Evolutionary conservation across 768 basidiomycete genomes (phyloP), one percentile per base, ranked within the genome.

Genomic region (Porphyrellus cyaneotinctus): DNA sequence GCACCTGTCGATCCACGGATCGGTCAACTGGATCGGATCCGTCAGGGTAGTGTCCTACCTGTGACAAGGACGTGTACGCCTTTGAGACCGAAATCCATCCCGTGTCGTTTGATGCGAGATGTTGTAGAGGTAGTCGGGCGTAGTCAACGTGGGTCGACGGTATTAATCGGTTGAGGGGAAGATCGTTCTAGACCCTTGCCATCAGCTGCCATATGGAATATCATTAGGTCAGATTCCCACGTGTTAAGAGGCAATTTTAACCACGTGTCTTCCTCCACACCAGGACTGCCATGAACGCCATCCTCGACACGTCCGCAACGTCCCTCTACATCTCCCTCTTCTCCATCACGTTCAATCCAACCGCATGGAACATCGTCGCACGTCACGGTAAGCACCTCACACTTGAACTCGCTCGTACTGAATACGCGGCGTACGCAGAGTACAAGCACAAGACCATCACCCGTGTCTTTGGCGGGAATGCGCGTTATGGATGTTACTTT

Each of bases 361-460:
- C 85, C 1, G 93, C 87, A 53, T 99, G 95, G 95, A 99, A 99
- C 70, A 83, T 93, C 56, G 83, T 95, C 26, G 95, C 95, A 23
- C 85, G 84, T 51, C 92, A 95, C 73, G 93, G 93, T 93, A 38
- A n/a, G 26, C 13, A 23, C 12, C 1, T 15, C 26, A 5, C 9
- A 4, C 5, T 28, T 28, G 26, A 5, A 9, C 26, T 28, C 26
- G 9, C 9, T 5, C 26, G 26, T 4, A 28, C 26, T 24, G 24
- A 14, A 18, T 0, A n/a, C 4, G 43, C 3, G 17, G 2, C 12
- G 17, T 30, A 17, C 35, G 23, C 57, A 88, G 86, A 88, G 62
- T 91, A 90, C 72, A 82, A 74, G 54, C 88, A 94, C 72, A 91
- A 88, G 70, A 88, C 91, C 0, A 84, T 97, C 52, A 95, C 94